phyloP scores from a whole-genome alignment of 441 rosid genomes.

The Erysimum cheiri region DNA sequence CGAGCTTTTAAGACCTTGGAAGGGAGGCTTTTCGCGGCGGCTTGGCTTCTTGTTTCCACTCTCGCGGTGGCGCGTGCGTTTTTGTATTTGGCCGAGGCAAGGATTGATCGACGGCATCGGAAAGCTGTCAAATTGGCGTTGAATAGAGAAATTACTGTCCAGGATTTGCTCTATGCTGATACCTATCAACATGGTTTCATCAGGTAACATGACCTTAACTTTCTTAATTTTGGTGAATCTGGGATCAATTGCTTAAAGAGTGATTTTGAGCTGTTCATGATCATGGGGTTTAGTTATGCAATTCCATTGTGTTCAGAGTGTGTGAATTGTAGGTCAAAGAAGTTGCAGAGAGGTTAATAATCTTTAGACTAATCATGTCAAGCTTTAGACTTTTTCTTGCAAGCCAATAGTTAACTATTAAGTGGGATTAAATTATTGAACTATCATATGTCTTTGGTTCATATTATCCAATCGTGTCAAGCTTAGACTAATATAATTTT shows the following conservation, averaged over 20 bases:
- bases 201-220: constrained; percentile 50
- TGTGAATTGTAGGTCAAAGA: neutral
- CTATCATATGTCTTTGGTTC: neutral
- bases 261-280: constrained; percentile 10
- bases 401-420: neutral
- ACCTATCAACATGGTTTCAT: constrained; percentile 76
- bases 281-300: neutral
- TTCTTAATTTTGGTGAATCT: neutral
- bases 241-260: neutral
- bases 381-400: constrained; percentile 17
- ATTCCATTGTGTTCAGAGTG: constrained; percentile 6
- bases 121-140: constrained; percentile 72
- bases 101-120: constrained; percentile 80
- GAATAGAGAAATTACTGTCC: constrained; percentile 77
- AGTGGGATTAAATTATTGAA: neutral
- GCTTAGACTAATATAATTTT: too few species aligned
- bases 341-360: neutral
- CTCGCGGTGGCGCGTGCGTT: constrained; percentile 91
- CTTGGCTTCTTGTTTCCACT: constrained; percentile 81
- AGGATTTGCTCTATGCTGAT: constrained; percentile 82
- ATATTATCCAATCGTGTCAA: constrained; percentile 25
- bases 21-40: constrained; percentile 78
- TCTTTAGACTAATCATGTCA: constrained; percentile 28
- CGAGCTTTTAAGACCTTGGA: constrained; percentile 70
- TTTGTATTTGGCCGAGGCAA: constrained; percentile 78